Conservation (phyloP, 805 yeast genomes). For the Wickerhamomyces rabaulensis region DNA sequence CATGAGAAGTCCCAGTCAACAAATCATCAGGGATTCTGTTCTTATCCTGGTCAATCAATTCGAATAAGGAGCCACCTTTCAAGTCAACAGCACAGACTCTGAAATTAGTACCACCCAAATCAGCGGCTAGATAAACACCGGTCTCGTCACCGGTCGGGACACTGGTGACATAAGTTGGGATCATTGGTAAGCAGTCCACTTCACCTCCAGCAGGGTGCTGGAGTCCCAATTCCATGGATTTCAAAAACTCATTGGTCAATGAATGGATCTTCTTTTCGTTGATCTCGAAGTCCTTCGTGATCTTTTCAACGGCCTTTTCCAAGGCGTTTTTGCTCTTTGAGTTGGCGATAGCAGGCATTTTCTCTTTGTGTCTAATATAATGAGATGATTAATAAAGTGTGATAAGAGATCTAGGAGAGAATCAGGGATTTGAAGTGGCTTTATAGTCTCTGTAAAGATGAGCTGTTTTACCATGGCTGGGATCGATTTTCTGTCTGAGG, state of each 20-base stretch:
- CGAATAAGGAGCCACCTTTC: conserved; percentile 71
- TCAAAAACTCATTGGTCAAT: conserved; percentile 45
- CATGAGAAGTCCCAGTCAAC: conserved; percentile 62
- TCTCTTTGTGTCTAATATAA: not conserved
- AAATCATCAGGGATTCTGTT: conserved; percentile 73
- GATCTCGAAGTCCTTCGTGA: conserved; percentile 18
- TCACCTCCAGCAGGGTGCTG: conserved; percentile 30
- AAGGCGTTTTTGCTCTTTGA: not conserved
- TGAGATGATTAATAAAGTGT: too few species aligned
- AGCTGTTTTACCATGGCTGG: too few species aligned
- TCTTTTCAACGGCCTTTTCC: conserved; percentile 11
- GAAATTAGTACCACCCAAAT: conserved; percentile 94
- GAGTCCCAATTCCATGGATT: conserved; percentile 58
- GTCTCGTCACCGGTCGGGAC: conserved; percentile 82
- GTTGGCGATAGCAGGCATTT: not conserved
- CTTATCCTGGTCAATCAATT: conserved; percentile 63
- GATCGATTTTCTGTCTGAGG: too few species aligned
- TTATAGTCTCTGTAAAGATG: too few species aligned
- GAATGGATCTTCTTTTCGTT: conserved; percentile 10
- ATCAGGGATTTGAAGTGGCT: too few species aligned
- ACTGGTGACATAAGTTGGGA: conserved; percentile 83
- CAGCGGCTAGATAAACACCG: conserved; percentile 85
- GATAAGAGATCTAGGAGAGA: too few species aligned
- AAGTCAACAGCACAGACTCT: conserved; percentile 85
- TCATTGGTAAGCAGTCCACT: conserved; percentile 70